phyloP scores from a whole-genome alignment of 768 basidiomycete genomes.

The Myochromella boudieri region DNA sequence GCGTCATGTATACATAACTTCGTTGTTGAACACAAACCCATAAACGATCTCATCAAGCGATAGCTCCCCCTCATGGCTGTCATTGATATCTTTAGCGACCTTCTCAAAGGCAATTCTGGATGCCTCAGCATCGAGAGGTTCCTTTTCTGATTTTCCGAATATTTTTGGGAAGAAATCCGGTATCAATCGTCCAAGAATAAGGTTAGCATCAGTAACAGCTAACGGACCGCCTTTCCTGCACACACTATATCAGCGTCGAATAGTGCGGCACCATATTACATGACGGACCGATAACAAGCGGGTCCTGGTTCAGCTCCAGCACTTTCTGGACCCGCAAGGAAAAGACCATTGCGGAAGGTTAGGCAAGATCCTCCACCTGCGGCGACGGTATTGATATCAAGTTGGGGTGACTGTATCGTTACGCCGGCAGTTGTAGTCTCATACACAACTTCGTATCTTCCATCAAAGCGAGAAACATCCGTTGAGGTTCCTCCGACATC shows the following conservation, averaged over 20 bases:
- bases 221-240: constrained; percentile 87
- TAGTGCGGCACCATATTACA: not conserved
- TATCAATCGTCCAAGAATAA: constrained; percentile 84
- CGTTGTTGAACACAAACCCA: constrained; percentile 57
- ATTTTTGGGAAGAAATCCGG: constrained; percentile 95
- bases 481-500: constrained; percentile 97
- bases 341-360: constrained; percentile 87
- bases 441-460: constrained; percentile 88
- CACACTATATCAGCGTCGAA: constrained; percentile 1
- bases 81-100: constrained; percentile 71
- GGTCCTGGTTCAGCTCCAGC: constrained; percentile 95
- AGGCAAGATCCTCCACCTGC: constrained; percentile 93
- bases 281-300: constrained; percentile 73
- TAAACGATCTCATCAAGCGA: constrained; percentile 84
- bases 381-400: constrained; percentile 95
- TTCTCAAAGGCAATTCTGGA: constrained; percentile 66
- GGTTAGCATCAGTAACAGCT: constrained; percentile 91
- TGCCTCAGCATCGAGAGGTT: constrained; percentile 77
- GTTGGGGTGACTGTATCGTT: constrained; percentile 87
- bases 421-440: constrained; percentile 96
- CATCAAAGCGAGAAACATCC: constrained; percentile 91
- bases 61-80: constrained; percentile 54
- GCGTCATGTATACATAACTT: too few relatives aligned
- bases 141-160: constrained; percentile 86
- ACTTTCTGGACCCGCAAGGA: constrained; percentile 88